Conservation (phyloP, 2,329 filamentous ascomycete genomes). For the Aspergillus tamarii region DNA sequence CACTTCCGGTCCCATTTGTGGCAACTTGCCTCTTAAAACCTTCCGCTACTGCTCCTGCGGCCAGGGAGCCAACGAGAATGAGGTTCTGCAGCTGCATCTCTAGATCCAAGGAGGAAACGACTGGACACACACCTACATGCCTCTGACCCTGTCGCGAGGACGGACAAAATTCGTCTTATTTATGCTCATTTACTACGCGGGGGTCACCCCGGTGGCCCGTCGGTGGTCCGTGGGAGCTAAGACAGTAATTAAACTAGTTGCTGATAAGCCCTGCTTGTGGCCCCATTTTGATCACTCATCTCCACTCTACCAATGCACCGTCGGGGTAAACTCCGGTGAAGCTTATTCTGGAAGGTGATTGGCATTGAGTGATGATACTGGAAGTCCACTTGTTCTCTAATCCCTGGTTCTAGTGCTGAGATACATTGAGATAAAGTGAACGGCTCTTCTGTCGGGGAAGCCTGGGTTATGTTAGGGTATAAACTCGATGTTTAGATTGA, state of each 20-base stretch:
- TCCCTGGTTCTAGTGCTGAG: too few relatives aligned
- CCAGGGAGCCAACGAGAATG: not conserved
- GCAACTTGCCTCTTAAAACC: not conserved
- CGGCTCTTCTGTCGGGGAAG: too few relatives aligned
- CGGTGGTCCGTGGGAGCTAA: not conserved
- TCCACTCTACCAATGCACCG: not conserved
- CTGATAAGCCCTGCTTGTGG: not conserved
- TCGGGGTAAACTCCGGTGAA: not conserved
- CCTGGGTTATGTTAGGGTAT: not conserved
- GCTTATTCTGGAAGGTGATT: not conserved
- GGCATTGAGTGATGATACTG: not conserved
- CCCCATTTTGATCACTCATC: not conserved
- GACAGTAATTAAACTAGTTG: not conserved
- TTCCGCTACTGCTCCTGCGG: not conserved
- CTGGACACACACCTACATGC: not conserved
- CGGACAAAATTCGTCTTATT: not conserved
- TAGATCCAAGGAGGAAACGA: not conserved
- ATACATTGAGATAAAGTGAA: too few relatives aligned
- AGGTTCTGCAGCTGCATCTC: not conserved
- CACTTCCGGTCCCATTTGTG: not conserved
- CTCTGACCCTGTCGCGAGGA: not conserved
- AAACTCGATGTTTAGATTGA: not conserved
- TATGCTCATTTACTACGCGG: not conserved
- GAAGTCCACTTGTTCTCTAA: not conserved
- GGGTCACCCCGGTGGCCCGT: not conserved